These are phyloP conservation scores for Solanum hybrid DNA, from an alignment of 305 asterid genomes.

Conservation along the genomic window DNA sequence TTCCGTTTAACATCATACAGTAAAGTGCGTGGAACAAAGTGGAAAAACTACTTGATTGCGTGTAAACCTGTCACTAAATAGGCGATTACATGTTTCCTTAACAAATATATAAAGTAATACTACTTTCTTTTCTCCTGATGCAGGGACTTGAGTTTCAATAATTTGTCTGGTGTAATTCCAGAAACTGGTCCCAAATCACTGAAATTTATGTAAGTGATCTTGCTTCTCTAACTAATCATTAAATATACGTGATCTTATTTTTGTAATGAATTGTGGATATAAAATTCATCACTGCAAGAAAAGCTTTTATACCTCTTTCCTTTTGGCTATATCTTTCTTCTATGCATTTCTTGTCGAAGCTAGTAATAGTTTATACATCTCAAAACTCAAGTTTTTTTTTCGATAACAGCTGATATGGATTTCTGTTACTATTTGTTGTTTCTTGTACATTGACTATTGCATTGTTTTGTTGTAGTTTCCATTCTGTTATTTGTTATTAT, in stretches of 20 bases:
- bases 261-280: not conserved
- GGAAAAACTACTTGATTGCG: not conserved
- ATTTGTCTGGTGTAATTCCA: slow-evolving; percentile 8
- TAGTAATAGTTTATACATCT: not conserved
- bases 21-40: not conserved
- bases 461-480: not conserved
- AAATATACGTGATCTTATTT: not conserved
- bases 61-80: not conserved
- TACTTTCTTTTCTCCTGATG: not conserved
- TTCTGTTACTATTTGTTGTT: not conserved
- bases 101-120: not conserved
- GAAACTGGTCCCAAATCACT: not conserved
- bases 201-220: not conserved
- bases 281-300: not conserved
- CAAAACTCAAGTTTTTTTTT: not conserved
- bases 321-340: not conserved
- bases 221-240: not conserved
- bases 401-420: not conserved
- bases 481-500: not conserved
- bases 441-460: not conserved
- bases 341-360: not conserved
- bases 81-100: not conserved
- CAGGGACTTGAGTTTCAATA: slow-evolving; percentile 20
- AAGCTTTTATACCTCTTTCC: not conserved
- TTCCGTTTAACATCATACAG: not conserved